phyloP scores from a whole-genome alignment of 129 eudicot genomes.

The Glebionis coronaria region DNA sequence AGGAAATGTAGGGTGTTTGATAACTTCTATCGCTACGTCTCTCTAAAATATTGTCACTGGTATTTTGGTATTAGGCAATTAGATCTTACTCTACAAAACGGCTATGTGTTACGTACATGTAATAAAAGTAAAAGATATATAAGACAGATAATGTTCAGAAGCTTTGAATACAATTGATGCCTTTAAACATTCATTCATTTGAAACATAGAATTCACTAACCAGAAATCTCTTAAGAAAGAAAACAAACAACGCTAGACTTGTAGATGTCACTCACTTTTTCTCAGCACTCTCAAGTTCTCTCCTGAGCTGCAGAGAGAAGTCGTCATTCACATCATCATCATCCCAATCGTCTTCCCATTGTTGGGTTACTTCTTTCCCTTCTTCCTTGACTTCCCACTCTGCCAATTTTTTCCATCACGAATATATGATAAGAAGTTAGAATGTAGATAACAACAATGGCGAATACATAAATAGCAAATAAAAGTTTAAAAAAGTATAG shows the following conservation, averaged over 20 bases:
- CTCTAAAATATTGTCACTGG: not conserved
- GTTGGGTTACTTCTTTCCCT: slow-evolving; percentile 67
- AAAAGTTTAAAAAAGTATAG: not conserved
- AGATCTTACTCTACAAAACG: not conserved
- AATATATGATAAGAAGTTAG: slow-evolving; percentile 11
- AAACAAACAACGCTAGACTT: slow-evolving; percentile 16
- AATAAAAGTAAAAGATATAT: not conserved
- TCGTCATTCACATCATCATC: slow-evolving; percentile 91
- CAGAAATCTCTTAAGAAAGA: not conserved
- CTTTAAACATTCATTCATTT: slow-evolving; percentile 12
- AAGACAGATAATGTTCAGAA: not conserved
- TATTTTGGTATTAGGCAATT: too few species aligned
- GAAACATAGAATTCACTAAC: not conserved
- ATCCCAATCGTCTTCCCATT: slow-evolving; percentile 99
- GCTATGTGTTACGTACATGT: not conserved
- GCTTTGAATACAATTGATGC: not conserved
- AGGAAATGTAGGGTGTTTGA: not conserved
- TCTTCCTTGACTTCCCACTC: slow-evolving; percentile 76
- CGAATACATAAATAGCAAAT: not conserved
- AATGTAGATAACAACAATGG: not conserved
- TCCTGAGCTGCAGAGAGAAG: slow-evolving; percentile 76
- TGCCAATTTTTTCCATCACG: slow-evolving; percentile 25
- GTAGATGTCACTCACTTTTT: slow-evolving; percentile 45
- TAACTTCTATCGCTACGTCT: not conserved
- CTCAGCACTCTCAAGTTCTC: slow-evolving; percentile 63